A percentile compares a stretch with the other conserved stretches of the same genome.
Evolutionary conservation across 768 basidiomycete species (phyloP).

Genomic region (Lactarius sanguifluus): DNA sequence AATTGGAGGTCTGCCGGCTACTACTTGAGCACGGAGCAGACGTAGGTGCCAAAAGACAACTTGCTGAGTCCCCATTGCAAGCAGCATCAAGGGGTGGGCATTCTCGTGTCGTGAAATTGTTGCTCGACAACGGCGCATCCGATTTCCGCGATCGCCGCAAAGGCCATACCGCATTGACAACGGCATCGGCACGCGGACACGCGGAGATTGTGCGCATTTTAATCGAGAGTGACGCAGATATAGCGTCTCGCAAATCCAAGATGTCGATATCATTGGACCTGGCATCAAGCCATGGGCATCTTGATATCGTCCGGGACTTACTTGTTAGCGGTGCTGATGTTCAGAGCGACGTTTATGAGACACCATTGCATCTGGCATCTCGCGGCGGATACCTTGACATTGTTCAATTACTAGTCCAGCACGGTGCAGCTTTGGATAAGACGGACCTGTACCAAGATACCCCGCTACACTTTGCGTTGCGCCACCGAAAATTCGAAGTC

Average conservation of each 20-base stretch:
- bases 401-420: not conserved
- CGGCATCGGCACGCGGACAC: not conserved
- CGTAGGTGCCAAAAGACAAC: not conserved
- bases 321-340: not conserved
- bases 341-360: too few relatives aligned
- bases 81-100: not conserved
- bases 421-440: not conserved
- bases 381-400: not conserved
- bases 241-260: not conserved
- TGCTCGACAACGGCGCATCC: not conserved
- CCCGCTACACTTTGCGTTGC: not conserved
- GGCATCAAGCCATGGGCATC: not conserved
- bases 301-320: not conserved
- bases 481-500: fast-evolving
- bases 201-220: not conserved
- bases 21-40: not conserved
- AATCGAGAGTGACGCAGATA: not conserved
- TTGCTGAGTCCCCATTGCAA: not conserved
- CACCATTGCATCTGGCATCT: too few relatives aligned
- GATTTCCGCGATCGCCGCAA: too few relatives aligned
- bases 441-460: not conserved
- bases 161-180: not conserved
- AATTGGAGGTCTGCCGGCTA: not conserved
- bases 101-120: not conserved
- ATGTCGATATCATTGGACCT: not conserved